Percentiles rank a stretch among this genome's conserved stretches.
These are phyloP conservation scores for Psilocybe subaeruginosa DNA, from an alignment of 768 basidiomycete species.

Conservation along the genomic window DNA sequence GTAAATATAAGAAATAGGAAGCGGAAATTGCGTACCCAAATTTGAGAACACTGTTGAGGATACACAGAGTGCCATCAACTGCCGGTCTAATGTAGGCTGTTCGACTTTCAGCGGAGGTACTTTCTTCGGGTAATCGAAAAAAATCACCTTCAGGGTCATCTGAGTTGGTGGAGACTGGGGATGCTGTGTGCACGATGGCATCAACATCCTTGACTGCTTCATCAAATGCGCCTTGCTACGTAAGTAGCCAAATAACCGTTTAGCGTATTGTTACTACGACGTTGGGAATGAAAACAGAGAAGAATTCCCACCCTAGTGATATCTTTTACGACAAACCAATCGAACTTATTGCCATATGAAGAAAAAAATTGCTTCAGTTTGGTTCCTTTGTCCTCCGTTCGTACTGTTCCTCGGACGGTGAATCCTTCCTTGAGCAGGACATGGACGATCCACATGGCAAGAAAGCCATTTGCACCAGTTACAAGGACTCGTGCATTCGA, in stretches of 20 bases:
- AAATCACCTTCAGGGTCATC: constrained; percentile 39
- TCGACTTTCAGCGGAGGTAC: not conserved
- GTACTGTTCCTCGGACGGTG: constrained; percentile 66
- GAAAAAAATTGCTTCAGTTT: constrained; percentile 58
- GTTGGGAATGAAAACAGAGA: constrained; percentile 62
- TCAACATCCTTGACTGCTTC: constrained; percentile 77
- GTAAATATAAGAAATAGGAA: not conserved
- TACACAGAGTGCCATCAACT: constrained; percentile 64
- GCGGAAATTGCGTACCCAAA: not conserved
- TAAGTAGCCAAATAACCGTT: constrained; percentile 22
- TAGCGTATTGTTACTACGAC: not conserved
- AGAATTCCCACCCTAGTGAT: constrained; percentile 46
- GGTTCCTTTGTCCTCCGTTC: constrained; percentile 59
- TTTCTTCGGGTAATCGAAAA: not conserved
- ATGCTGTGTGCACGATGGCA: constrained; percentile 70
- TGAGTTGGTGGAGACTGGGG: constrained; percentile 50
- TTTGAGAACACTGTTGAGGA: constrained; percentile 55
- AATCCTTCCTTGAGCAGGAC: constrained; percentile 66
- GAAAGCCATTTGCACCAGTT: constrained; percentile 62
- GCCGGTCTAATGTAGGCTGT: constrained; percentile 72
- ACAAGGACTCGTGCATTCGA: constrained; percentile 41
- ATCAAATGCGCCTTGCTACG: constrained; percentile 72
- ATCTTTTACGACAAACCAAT: constrained; percentile 72
- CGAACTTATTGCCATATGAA: constrained; percentile 58
- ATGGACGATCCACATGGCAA: constrained; percentile 61